phyloP scores from a whole-genome alignment of 768 basidiomycete species.

The Rhizopogon salebrosus region DNA sequence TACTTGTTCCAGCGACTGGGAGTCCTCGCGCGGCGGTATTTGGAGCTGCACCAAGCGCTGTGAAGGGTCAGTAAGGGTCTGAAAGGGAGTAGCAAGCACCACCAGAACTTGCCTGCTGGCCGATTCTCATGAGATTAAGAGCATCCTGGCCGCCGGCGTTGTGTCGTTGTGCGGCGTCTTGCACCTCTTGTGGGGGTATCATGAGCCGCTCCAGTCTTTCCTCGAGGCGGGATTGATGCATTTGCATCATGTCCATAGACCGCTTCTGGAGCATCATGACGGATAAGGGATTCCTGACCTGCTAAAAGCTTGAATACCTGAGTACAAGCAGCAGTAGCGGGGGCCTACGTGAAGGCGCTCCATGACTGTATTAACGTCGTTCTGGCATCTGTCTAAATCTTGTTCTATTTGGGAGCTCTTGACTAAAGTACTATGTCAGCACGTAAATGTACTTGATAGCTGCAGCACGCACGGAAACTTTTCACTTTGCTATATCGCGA shows the following conservation, averaged over 20 bases:
- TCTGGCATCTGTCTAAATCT: slow-evolving; percentile 38
- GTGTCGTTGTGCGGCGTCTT: slow-evolving; percentile 34
- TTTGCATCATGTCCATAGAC: slow-evolving; percentile 20
- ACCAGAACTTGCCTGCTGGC: slow-evolving; percentile 39
- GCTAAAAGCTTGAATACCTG: not conserved
- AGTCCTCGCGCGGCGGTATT: not conserved
- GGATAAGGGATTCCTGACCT: slow-evolving; percentile 19
- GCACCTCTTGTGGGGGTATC: slow-evolving; percentile 31
- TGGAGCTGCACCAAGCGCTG: slow-evolving; percentile 17
- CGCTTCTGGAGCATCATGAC: slow-evolving; percentile 25
- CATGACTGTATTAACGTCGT: slow-evolving; percentile 38
- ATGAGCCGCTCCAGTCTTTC: slow-evolving; percentile 38
- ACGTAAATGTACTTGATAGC: not conserved
- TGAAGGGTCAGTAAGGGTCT: not conserved
- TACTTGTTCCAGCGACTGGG: not conserved
- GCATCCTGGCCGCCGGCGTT: slow-evolving; percentile 37
- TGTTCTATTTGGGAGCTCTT: slow-evolving; percentile 41
- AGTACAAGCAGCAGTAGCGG: not conserved
- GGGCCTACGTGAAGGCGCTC: slow-evolving; percentile 37
- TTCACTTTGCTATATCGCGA: slow-evolving; percentile 32
- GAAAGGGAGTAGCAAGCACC: too few relatives aligned
- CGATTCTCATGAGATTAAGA: slow-evolving; percentile 44
- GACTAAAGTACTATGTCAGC: slow-evolving; percentile 25
- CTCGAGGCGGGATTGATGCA: slow-evolving; percentile 27
- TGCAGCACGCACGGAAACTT: slow-evolving; percentile 32